Percentiles rank a stretch among this genome's conserved stretches.
Evolutionary conservation across 1,139 yeast species (phyloP).

Genomic region (Taiozyma sp.): DNA sequence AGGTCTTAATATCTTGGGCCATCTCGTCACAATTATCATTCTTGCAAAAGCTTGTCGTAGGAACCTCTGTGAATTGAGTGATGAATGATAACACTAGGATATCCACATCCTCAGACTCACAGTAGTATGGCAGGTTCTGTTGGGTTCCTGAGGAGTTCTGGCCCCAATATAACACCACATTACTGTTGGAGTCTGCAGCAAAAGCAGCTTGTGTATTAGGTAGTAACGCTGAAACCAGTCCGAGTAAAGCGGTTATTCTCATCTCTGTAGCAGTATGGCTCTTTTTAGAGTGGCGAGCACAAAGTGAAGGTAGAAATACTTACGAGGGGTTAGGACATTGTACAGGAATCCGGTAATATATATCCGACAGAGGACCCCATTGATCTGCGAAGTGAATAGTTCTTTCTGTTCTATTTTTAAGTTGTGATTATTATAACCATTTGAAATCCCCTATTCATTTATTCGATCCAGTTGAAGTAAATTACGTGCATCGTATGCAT

Average conservation of each 20-base stretch:
- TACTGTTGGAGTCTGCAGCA: conserved; percentile 42
- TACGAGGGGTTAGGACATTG: not conserved
- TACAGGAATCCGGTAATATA: not conserved
- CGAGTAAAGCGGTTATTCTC: not conserved
- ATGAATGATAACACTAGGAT: conserved; percentile 62
- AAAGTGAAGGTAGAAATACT: no score
- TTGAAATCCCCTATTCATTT: not conserved
- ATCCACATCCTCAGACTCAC: conserved; percentile 56
- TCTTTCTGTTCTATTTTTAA: not conserved
- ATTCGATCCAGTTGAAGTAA: not conserved
- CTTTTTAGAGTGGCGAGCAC: not conserved
- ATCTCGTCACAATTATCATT: conserved; percentile 28
- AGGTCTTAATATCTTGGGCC: conserved; percentile 60
- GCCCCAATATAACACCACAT: conserved; percentile 83
- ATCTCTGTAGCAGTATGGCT: not conserved
- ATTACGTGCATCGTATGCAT: not conserved
- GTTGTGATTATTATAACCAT: not conserved
- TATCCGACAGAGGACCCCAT: not conserved
- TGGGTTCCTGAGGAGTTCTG: conserved; percentile 56
- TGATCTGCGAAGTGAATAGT: not conserved
- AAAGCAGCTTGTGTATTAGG: conserved; percentile 28
- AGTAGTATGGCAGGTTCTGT: conserved; percentile 50
- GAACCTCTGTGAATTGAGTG: conserved; percentile 36
- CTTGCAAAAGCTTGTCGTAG: conserved; percentile 12
- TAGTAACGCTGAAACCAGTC: not conserved